Conservation (phyloP, 331 rosid genomes). For the Malus hybrid region DNA sequence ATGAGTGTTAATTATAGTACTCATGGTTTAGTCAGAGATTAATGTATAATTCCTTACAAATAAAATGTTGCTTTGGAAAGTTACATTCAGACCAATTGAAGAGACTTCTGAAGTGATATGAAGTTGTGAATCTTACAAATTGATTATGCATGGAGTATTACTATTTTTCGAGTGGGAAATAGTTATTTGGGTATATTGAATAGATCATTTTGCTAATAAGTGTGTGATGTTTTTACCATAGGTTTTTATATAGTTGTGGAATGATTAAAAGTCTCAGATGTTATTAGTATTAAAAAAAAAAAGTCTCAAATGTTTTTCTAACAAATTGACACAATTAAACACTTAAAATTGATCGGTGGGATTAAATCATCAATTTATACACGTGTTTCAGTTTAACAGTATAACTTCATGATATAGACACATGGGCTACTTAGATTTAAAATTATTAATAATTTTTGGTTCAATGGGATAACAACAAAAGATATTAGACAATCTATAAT, state of each 20-base stretch:
- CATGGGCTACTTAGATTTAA: neutral
- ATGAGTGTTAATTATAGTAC: no score
- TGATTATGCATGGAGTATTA: neutral
- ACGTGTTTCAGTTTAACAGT: neutral
- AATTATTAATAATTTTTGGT: neutral
- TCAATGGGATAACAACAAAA: neutral
- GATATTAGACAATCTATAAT: neutral
- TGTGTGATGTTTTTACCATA: neutral
- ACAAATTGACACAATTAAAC: neutral
- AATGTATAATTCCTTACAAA: neutral
- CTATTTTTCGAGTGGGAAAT: neutral
- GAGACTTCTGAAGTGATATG: neutral
- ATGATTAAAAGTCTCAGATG: neutral
- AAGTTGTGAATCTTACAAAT: neutral
- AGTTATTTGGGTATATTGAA: neutral
- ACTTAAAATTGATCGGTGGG: neutral
- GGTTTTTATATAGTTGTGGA: neutral
- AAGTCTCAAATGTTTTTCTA: neutral
- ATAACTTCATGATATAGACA: neutral
- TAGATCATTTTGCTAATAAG: neutral
- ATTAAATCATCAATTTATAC: neutral
- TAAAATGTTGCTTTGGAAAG: neutral
- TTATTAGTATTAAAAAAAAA: neutral
- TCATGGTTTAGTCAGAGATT: neutral
- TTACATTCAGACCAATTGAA: neutral